These are phyloP conservation scores for Metschnikowia arizonensis DNA, from an alignment of 805 yeast genomes.

Conservation along the genomic window DNA sequence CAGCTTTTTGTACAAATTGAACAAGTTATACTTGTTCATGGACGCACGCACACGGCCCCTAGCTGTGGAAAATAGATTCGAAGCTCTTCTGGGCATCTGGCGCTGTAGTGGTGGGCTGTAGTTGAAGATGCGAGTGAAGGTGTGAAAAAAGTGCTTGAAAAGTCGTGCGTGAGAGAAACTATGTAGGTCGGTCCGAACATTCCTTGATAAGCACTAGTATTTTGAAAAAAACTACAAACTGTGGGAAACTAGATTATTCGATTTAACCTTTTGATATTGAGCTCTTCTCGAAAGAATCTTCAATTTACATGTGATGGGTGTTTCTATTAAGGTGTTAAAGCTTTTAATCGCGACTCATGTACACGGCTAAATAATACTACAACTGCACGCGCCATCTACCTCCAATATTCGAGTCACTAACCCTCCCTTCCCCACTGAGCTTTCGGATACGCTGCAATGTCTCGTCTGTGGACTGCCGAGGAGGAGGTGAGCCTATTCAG, in stretches of 20 bases:
- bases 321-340: neutral
- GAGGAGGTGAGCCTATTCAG: constrained; percentile 61
- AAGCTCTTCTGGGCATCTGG: constrained; percentile 60
- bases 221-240: neutral
- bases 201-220: neutral
- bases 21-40: constrained; percentile 86
- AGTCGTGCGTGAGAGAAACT: constrained; percentile 15
- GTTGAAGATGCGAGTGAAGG: constrained; percentile 1
- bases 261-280: no score
- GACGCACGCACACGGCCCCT: constrained; percentile 81
- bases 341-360: constrained; percentile 1
- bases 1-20: constrained; percentile 77
- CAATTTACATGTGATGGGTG: no score
- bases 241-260: neutral
- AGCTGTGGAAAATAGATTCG: constrained; percentile 51
- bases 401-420: neutral
- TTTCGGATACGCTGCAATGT: neutral
- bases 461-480: constrained; percentile 47
- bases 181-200: neutral
- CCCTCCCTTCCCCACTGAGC: no score
- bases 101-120: constrained; percentile 4
- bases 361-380: neutral
- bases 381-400: neutral
- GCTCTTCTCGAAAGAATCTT: neutral
- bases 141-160: constrained; percentile 9